Percentiles rank a stretch among this genome's conserved stretches.
phyloP scores from a whole-genome alignment of 2,329 filamentous ascomycete species.

The Diaporthe sp. region DNA sequence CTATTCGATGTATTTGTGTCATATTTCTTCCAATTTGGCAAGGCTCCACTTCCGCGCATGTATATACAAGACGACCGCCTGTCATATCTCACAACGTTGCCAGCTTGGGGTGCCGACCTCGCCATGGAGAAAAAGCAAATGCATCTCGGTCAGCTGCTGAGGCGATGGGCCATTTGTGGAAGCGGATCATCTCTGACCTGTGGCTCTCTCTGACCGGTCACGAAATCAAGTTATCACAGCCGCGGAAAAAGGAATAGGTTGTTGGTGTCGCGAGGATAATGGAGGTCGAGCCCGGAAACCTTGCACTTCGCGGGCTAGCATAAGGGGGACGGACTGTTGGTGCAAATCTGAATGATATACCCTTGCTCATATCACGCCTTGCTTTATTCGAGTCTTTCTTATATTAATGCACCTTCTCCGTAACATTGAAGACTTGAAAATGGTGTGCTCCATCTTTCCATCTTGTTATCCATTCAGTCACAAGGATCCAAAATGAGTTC shows the following conservation, averaged over 20 bases:
- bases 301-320: background rate
- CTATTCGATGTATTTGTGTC: background rate
- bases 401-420: background rate
- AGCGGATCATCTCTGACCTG: background rate
- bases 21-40: background rate
- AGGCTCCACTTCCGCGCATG: background rate
- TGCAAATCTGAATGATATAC: background rate
- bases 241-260: background rate
- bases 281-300: no score
- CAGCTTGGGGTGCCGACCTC: background rate
- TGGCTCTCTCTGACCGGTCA: background rate
- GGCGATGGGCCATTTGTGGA: background rate
- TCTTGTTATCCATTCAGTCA: background rate
- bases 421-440: background rate
- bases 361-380: background rate
- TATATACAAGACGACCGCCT: background rate
- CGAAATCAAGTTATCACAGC: background rate
- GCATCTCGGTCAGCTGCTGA: background rate
- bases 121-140: background rate
- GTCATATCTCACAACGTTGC: background rate
- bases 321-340: background rate
- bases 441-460: background rate
- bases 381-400: background rate
- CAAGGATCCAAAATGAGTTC: background rate
- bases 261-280: background rate